Evolutionary conservation across 371 early-diverging fungal genomes (phyloP), one percentile per base, ranked within the genome.

Genomic region (Mucor velutinosus): DNA sequence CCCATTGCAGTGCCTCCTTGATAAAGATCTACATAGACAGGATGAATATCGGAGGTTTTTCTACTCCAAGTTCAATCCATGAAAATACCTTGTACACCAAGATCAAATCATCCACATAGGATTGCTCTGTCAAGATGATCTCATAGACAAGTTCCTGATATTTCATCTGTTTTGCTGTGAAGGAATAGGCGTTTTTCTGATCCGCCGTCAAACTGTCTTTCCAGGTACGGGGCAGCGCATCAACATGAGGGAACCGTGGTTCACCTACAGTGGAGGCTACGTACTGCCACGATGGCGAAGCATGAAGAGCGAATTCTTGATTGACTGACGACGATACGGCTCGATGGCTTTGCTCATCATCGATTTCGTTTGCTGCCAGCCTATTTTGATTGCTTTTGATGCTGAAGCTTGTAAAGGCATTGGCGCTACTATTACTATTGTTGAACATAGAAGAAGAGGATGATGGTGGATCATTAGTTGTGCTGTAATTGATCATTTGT

Each of bases 81-180:
- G 15, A 3, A 17, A 5, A 66, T 72, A 90, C 91, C 60, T 87
- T 81, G 41, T 84, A 74, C n/a, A 88, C 79, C 25, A 85, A 66
- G 29, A 80, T 76, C 39, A 91, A 67, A 74, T 91, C 92, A 14
- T 79, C 75, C 7, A 90, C 81, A 71, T 87, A 91, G 10, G 82
- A 81, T 37, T 74, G 73, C 60, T 91, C 92, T 7, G 92, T 91
- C n/a, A 70, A 33, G 21, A 87, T 77, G 7, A 91, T 74, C 61
- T 91, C 92, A 60, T 84, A 77, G n/a, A 90, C 76, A 4, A 90
- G 77, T 49, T 91, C 92, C 73, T 91, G 92, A 45, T 87, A 77
- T 66, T 86, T 75, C 4, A 80, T 39, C 37, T 80, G 68, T 25
- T 72, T 72, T n/a, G 69, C 4, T 7, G 72, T 59, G 17, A 74